Base-by-base conservation (phyloP, 352 stramenopile genomes). In the Bremia lactucae region DNA sequence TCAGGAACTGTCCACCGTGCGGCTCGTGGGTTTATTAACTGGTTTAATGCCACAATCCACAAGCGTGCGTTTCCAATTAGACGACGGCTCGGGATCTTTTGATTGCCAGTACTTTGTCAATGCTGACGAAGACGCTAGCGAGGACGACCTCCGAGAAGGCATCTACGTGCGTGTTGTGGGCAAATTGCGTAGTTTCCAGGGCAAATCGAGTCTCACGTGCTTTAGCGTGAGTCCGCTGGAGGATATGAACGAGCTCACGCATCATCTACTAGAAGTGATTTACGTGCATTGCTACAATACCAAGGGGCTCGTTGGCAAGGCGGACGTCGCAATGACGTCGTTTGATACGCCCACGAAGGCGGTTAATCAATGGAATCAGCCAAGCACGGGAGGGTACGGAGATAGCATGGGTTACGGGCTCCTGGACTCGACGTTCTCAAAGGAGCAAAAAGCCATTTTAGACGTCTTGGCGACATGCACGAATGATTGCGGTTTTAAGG, bases 241-340 rank as follows among this genome's bases (percentile, higher is more conserved):
- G 16, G 79, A 93, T 58, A 84, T 88, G 19, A 97, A 98, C 66
- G 80, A 97, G 59, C 33, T 98, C n/a, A 97, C 94, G 15, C 80
- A 97, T 73, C 94, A 98, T 56, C 82, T 97, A 28, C 64, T 97
- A 37, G 86, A 97, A 48, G 74, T 89, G 16, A 87, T 96, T n/a
- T 90, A 96, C 52, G 73, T 79, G 9, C 84, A 91, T 48, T 89
- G 96, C 59, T 87, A 84, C 54, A 69, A 83, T 46, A 87, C 75
- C 14, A 82, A 82, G 49, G 79, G 73, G 0, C 51, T 63, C 23
- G 31, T 48, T 16, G 55, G 55, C 13, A 55, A 49, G 22, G 52
- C 47, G 4, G 54, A 56, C 16, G 44, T 62, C 15, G 42, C 33
- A 0, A 63, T 60, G 53, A 48, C 51, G 46, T 57, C 51, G 20